These are phyloP conservation scores for Coffea eugenioides DNA, from an alignment of 257 asterid genomes.

Conservation along the genomic window DNA sequence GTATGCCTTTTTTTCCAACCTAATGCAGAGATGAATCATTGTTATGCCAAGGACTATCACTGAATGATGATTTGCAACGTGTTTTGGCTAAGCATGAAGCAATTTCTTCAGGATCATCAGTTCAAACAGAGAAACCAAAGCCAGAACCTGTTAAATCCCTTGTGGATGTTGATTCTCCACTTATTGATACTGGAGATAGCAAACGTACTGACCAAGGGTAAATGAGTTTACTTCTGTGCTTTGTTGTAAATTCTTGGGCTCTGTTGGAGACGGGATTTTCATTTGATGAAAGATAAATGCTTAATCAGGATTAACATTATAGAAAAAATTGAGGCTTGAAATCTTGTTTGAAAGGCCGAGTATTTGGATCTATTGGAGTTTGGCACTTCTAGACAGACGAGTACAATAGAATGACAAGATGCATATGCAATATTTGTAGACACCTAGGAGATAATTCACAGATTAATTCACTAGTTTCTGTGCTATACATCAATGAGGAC, in stretches of 20 bases:
- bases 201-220: constrained; percentile 63
- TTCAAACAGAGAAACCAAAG: constrained; percentile 51
- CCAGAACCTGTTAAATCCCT: constrained; percentile 53
- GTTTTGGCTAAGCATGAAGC: constrained; percentile 90
- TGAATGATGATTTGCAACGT: constrained; percentile 93
- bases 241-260: constrained; percentile 17
- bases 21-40: constrained; percentile 81
- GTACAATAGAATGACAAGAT: background rate
- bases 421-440: background rate
- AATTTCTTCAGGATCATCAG: constrained; percentile 64
- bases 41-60: constrained; percentile 85
- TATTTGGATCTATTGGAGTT: background rate
- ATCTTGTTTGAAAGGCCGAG: background rate
- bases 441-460: background rate
- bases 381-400: background rate
- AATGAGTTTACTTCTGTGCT: constrained; percentile 22
- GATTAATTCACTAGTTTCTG: background rate
- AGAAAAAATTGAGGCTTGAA: background rate
- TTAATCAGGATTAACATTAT: background rate
- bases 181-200: constrained; percentile 76
- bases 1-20: constrained; percentile 10
- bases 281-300: background rate
- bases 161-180: constrained; percentile 68
- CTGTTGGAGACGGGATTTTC: background rate
- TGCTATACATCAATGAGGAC: background rate